These are phyloP conservation scores for Cladosporium sp. DNA, from an alignment of 2,329 filamentous ascomycete genomes.

Conservation along the genomic window DNA sequence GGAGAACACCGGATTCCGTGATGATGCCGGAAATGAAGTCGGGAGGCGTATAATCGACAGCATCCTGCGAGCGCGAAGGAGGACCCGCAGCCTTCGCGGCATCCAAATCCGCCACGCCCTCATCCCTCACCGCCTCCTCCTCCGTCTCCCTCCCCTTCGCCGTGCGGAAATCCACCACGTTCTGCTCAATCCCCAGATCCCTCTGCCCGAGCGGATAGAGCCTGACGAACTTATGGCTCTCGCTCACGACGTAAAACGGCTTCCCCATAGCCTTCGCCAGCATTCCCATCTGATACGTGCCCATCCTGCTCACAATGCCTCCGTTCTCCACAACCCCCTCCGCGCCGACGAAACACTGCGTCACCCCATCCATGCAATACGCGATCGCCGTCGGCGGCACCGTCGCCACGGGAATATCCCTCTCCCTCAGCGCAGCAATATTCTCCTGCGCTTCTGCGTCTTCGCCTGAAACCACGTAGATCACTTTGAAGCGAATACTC, in stretches of 20 bases:
- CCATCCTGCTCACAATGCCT: constrained; percentile 84
- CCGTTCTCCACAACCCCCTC: constrained; percentile 94
- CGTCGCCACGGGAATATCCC: constrained; percentile 77
- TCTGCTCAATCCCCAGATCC: constrained; percentile 75
- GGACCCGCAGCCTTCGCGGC: constrained; percentile 4
- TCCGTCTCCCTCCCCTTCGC: constrained; percentile 31
- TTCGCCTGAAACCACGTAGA: constrained; percentile 56
- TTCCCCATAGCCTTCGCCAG: constrained; percentile 69
- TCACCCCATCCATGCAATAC: constrained; percentile 71
- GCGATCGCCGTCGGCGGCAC: constrained; percentile 73
- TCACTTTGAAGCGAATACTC: constrained; percentile 72
- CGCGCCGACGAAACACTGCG: constrained; percentile 62
- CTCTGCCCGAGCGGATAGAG: constrained; percentile 79
- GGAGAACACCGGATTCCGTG: constrained; percentile 69
- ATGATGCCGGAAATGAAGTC: constrained; percentile 68
- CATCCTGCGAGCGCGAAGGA: constrained; percentile 34
- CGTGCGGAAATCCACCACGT: constrained; percentile 68
- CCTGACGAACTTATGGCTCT: constrained; percentile 95
- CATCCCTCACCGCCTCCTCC: constrained; percentile 18
- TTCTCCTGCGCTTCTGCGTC: constrained; percentile 64
- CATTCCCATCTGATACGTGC: constrained; percentile 79
- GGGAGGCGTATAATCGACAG: constrained; percentile 65
- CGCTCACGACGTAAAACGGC: constrained; percentile 85
- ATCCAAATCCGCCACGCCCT: constrained; percentile 29
- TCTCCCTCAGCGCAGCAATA: constrained; percentile 65